A percentile compares a stretch with the other conserved stretches of the same genome.
These are phyloP conservation scores for Pestalotiopsis sp. DNA, from an alignment of 2,329 filamentous ascomycete genomes.

Conservation along the genomic window DNA sequence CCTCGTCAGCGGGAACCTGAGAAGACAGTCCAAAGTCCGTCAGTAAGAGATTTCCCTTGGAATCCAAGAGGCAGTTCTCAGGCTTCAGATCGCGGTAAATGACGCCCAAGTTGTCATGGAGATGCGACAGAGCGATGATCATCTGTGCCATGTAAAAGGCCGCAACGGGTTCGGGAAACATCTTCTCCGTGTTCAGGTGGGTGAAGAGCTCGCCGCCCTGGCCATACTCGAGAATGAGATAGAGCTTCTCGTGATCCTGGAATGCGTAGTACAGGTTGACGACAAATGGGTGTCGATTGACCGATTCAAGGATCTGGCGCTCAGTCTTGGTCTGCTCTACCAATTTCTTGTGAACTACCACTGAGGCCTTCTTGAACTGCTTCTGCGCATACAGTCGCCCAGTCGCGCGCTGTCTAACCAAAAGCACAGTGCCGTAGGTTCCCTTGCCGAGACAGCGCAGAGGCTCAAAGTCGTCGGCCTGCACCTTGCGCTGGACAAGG, in stretches of 20 bases:
- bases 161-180: slow-evolving; percentile 87
- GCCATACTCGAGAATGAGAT: slow-evolving; percentile 95
- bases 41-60: slow-evolving; percentile 87
- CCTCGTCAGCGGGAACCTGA: slow-evolving; percentile 82
- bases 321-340: slow-evolving; percentile 98
- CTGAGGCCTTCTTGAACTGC: slow-evolving; percentile 95
- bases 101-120: slow-evolving; percentile 89
- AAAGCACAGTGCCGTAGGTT: slow-evolving; percentile 89
- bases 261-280: slow-evolving; percentile 99
- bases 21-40: slow-evolving; percentile 93
- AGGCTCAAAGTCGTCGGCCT: slow-evolving; percentile 84
- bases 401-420: slow-evolving; percentile 87
- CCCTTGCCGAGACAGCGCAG: slow-evolving; percentile 94
- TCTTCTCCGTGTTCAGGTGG: slow-evolving; percentile 90
- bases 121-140: slow-evolving; percentile 88
- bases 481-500: slow-evolving; percentile 75
- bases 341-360: slow-evolving; percentile 93
- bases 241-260: slow-evolving; percentile 96
- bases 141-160: slow-evolving; percentile 99
- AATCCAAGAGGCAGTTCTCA: slow-evolving; percentile 92
- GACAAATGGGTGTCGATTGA: slow-evolving; percentile 95
- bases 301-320: slow-evolving; percentile 89
- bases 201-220: slow-evolving; percentile 96
- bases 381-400: slow-evolving; percentile 96
- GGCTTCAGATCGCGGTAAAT: slow-evolving; percentile 97